Evolutionary conservation across 345 rosid species (phyloP), one percentile per base, ranked within the genome.

Genomic region (Linum usitatissimum): DNA sequence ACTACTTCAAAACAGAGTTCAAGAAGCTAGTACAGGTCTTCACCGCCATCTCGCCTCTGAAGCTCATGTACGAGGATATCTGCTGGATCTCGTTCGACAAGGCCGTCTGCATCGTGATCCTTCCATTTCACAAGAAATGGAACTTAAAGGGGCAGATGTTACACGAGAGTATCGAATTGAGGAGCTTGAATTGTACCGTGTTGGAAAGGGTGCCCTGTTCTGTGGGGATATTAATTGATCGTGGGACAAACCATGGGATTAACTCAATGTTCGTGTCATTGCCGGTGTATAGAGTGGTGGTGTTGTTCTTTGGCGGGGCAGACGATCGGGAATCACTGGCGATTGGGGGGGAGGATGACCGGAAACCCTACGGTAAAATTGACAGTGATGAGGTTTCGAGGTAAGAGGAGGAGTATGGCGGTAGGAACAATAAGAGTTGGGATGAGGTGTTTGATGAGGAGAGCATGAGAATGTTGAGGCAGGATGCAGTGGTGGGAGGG

Each of bases 271-370:
- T 75, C 12, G 19, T 9, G 0, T 4, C 61, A 4, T n/a, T 67
- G 12, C 17, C 19, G 12, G n/a, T 6, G 0, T 68, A 53, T 21
- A 55, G 49, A 1, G 61, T 71, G 0, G 67, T 53, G 13, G 58
- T 59, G 4, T 53, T 68, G 7, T 71, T 71, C 54, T 3, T 65
- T 0, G 75, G 70, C 18, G 70, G 75, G 3, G 38, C 71, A 23
- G 73, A 75, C 54, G 73, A 75, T 18, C 68, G 66, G 57, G 79
- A 71, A 60, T 66, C 79, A 14, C 9, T 75, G 21, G 70, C 78
- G 3, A 71, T 55, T 64, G 75, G 67, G 18, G 51, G 51, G 56
- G 40, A 68, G 73, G 45, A 75, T 75, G 72, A 72, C 62, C 8
- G 53, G 19, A 39, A 53, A 57, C 53, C 60, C 61, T 17, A 23